Conservation (phyloP, 768 basidiomycete genomes). For the Paxillus rubicundulus region DNA sequence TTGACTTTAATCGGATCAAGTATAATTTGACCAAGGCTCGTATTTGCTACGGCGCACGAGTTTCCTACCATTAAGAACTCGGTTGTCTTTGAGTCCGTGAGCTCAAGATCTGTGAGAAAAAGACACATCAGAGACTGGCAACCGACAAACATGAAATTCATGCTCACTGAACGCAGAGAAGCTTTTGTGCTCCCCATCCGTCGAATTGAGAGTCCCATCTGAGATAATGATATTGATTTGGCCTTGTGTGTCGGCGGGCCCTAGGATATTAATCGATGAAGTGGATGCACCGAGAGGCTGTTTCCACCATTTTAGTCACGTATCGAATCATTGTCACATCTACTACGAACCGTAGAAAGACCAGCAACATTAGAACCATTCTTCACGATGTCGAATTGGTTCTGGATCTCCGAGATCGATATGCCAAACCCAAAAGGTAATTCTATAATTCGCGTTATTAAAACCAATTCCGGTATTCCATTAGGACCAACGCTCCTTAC, state of each 20-base stretch:
- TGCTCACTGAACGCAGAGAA: slow-evolving; percentile 62
- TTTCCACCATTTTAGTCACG: slow-evolving; percentile 4
- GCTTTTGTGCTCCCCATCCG: slow-evolving; percentile 43
- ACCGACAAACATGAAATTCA: not conserved
- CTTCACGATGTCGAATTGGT: slow-evolving; percentile 59
- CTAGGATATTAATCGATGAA: slow-evolving; percentile 54
- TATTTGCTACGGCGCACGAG: slow-evolving; percentile 57
- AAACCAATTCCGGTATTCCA: not conserved
- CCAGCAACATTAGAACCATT: slow-evolving; percentile 53
- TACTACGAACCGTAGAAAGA: slow-evolving; percentile 49
- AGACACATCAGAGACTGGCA: not conserved
- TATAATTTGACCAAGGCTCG: slow-evolving; percentile 63
- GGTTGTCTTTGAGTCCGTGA: slow-evolving; percentile 48
- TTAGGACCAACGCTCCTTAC: slow-evolving; percentile 33
- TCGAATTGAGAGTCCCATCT: slow-evolving; percentile 49
- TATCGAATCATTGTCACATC: not conserved
- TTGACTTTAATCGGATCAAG: slow-evolving; percentile 71
- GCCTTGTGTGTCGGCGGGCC: slow-evolving; percentile 55
- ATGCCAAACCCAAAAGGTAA: slow-evolving; percentile 71
- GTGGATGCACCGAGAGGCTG: slow-evolving; percentile 63
- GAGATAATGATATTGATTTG: slow-evolving; percentile 62
- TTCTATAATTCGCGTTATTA: slow-evolving; percentile 35
- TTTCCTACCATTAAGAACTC: slow-evolving; percentile 59
- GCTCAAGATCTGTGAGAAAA: slow-evolving; percentile 45
- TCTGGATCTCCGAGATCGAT: slow-evolving; percentile 58